Conservation (phyloP, 768 basidiomycete species). For the Hygrophorus pudorinus region DNA sequence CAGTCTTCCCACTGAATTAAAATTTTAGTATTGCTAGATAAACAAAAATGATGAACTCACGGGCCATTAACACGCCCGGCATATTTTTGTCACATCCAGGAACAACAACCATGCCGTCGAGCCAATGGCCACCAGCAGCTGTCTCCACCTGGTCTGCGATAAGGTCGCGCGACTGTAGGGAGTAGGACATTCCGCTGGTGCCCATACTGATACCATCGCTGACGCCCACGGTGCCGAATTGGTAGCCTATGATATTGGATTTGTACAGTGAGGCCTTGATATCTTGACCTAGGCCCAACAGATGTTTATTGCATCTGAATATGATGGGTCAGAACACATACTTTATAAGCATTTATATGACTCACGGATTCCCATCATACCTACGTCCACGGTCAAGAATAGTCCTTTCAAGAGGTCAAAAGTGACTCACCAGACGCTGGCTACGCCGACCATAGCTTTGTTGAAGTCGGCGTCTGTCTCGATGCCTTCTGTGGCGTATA, state of each 20-base stretch:
- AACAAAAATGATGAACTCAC: conserved; percentile 35
- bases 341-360: conserved; percentile 7
- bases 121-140: conserved; percentile 92
- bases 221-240: conserved; percentile 95
- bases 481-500: conserved; percentile 97
- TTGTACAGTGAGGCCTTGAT: conserved; percentile 72
- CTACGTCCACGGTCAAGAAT: conserved; percentile 28
- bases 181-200: conserved; percentile 86
- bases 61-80: conserved; percentile 98
- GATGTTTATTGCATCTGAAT: conserved; percentile 86
- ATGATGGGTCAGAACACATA: conserved; percentile 2
- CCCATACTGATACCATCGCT: conserved; percentile 99
- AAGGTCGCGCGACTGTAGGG: conserved; percentile 94
- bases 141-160: conserved; percentile 98
- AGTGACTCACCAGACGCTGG: conserved; percentile 79
- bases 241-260: conserved; percentile 81
- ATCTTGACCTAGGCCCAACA: conserved; percentile 80
- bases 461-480: conserved; percentile 72
- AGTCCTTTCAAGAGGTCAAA: background rate
- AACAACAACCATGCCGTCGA: conserved; percentile 95
- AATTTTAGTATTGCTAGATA: background rate
- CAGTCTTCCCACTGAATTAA: conserved; percentile 73
- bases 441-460: conserved; percentile 97
- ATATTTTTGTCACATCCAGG: conserved; percentile 99
- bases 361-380: conserved; percentile 99